Conservation (phyloP, 2,329 filamentous ascomycete genomes). For the Colletotrichum tropicale region DNA sequence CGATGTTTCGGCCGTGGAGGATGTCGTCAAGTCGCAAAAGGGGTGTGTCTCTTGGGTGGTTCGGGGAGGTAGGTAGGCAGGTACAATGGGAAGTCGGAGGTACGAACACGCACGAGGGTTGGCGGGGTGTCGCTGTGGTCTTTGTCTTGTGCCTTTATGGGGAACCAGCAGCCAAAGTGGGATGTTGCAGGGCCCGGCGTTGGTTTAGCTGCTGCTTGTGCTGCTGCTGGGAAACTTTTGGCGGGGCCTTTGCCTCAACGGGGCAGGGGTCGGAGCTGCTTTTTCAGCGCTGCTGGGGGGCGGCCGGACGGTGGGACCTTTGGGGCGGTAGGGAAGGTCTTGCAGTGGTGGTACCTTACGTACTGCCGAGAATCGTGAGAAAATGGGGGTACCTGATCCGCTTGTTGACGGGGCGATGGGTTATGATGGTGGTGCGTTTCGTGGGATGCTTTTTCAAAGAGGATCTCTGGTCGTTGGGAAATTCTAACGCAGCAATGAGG, state of each 20-base stretch:
- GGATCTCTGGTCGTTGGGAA: background rate
- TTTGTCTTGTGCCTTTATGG: background rate
- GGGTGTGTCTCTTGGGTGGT: background rate
- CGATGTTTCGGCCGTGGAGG: background rate
- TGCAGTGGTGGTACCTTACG: background rate
- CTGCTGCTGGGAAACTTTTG: background rate
- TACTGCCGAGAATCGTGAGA: background rate
- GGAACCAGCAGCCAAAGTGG: background rate
- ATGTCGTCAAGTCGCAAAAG: background rate
- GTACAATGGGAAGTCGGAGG: background rate
- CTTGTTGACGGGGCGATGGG: slow-evolving; percentile 8
- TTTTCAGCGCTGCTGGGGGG: background rate
- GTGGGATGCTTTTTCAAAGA: background rate
- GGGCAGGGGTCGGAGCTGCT: slow-evolving; percentile 1
- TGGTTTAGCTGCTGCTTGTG: background rate
- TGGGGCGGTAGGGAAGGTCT: background rate
- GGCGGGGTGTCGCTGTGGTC: background rate
- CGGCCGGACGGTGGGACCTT: background rate
- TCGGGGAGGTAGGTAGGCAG: background rate
- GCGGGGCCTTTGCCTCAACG: background rate
- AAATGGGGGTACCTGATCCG: background rate
- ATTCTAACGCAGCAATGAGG: background rate
- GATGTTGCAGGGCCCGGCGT: background rate
- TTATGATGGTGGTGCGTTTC: background rate
- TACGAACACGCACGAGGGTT: background rate